phyloP scores from a whole-genome alignment of 2,329 filamentous ascomycete species.

The Sclerotinia minor region DNA sequence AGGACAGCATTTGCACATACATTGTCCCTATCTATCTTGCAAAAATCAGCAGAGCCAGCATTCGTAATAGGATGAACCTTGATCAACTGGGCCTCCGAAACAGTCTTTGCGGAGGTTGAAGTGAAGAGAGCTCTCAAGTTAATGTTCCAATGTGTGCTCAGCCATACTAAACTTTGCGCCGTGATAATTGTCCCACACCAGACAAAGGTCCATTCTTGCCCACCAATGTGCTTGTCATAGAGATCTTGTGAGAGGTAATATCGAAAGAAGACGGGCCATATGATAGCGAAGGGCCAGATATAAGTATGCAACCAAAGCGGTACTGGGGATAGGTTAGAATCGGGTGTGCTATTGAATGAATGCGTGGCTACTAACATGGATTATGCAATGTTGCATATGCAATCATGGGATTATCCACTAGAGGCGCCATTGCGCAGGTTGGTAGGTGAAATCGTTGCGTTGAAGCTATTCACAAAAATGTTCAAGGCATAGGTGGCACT shows the following conservation, averaged over 20 bases:
- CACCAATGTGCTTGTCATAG: conserved; percentile 88
- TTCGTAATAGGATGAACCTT: conserved; percentile 91
- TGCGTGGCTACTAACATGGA: conserved; percentile 50
- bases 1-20: conserved; percentile 43
- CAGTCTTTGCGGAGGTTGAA: conserved; percentile 64
- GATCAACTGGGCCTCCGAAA: conserved; percentile 79
- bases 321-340: conserved; percentile 44
- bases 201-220: conserved; percentile 97
- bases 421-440: conserved; percentile 60
- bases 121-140: conserved; percentile 81
- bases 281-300: conserved; percentile 85
- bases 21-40: conserved; percentile 73
- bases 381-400: conserved; percentile 83
- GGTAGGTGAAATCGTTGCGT: conserved; percentile 14
- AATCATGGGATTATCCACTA: conserved; percentile 92
- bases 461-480: conserved; percentile 22
- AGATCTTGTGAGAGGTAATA: conserved; percentile 80
- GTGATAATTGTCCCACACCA: conserved; percentile 89
- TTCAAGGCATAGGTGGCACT: conserved; percentile 24
- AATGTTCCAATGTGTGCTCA: conserved; percentile 98
- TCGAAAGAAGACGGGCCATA: conserved; percentile 90
- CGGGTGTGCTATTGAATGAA: conserved; percentile 3
- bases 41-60: conserved; percentile 86
- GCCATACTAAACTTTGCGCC: conserved; percentile 83
- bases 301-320: conserved; percentile 81